Base-by-base conservation (phyloP, 768 basidiomycete species). In the Phallus indusiatus region DNA sequence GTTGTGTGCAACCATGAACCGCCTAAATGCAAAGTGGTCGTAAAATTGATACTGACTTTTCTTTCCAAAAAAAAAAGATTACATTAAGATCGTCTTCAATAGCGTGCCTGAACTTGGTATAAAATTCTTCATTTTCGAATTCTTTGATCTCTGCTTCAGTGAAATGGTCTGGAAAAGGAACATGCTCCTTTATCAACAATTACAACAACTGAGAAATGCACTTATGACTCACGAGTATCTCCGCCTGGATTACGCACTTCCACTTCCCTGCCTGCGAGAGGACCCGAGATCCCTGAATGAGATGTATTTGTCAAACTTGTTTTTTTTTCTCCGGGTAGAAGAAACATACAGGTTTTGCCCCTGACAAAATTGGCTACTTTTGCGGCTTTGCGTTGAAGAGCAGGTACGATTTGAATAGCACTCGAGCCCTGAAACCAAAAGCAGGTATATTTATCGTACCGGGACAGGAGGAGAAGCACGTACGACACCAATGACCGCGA, bases 401-500 rank as follows among this genome's bases (percentile, higher is more conserved):
- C 76, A 0, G 83, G 76, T 0, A 84, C 79, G 4, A 83, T 76
- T 62, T 85, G 83, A 36, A 84, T 75, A 7, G 80, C 83, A 24
- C 82, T 82, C 5, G 83, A 84, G 3, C 82, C 82, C 83, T 84
- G 49, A 6, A 51, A 53, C 20, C n/a, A 24, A 10, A 11, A 20
- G 14, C 37, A 2, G 28, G 16, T 24, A 17, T 20, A 7, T 49
- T n/a, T n/a, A 6, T 12, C 54, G 24, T 8, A 18, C 0, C 3
- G 24, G 22, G 20, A n/a, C 28, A 18, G 34, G 47, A 46, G 46
- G 5, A 47, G 10, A 33, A 18, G 51, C n/a, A 73, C 76, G 63
- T 65, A 82, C 82, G n/a, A 81, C 80, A 35, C 83, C 83, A 52
- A 84, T 79, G 6, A 84, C 76, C 12, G 76, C 83, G 16, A 84